Percentiles rank a stretch among this genome's conserved stretches.
Conservation (phyloP, 768 basidiomycete species). For the Hypsizygus marmoreus region DNA sequence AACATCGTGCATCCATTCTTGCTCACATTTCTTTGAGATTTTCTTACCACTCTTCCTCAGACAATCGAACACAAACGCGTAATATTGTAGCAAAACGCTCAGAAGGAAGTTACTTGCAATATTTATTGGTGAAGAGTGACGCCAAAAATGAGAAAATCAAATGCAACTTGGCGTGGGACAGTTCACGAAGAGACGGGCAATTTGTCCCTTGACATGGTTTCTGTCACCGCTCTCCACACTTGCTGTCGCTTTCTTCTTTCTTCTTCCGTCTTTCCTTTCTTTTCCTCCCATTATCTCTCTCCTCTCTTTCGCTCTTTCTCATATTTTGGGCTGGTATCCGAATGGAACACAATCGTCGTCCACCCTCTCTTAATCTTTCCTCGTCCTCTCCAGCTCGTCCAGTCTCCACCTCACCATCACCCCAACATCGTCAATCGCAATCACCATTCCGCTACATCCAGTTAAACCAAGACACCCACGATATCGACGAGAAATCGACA, state of each 20-base stretch:
- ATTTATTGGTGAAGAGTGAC: too few relatives aligned
- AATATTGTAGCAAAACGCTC: too few relatives aligned
- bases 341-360: conserved; percentile 24
- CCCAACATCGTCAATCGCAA: conserved; percentile 27
- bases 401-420: conserved; percentile 27
- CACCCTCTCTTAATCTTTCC: conserved; percentile 29
- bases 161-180: neutral
- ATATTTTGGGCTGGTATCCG: conserved; percentile 35
- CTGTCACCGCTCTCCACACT: conserved; percentile 1
- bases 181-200: neutral
- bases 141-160: neutral
- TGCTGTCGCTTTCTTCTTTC: conserved; percentile 12
- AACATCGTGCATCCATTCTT: too few relatives aligned
- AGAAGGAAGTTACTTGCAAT: too few relatives aligned
- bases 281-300: conserved; percentile 9
- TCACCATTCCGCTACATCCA: conserved; percentile 38
- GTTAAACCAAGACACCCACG: conserved; percentile 13
- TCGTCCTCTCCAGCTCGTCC: conserved; percentile 31
- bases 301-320: conserved; percentile 21
- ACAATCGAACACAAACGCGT: too few relatives aligned
- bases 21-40: neutral
- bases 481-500: conserved; percentile 29
- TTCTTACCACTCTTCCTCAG: neutral
- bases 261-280: conserved; percentile 19
- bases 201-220: neutral